Evolutionary conservation across 2,329 filamentous ascomycete species (phyloP).

Genomic region (Talaromyces sp.): DNA sequence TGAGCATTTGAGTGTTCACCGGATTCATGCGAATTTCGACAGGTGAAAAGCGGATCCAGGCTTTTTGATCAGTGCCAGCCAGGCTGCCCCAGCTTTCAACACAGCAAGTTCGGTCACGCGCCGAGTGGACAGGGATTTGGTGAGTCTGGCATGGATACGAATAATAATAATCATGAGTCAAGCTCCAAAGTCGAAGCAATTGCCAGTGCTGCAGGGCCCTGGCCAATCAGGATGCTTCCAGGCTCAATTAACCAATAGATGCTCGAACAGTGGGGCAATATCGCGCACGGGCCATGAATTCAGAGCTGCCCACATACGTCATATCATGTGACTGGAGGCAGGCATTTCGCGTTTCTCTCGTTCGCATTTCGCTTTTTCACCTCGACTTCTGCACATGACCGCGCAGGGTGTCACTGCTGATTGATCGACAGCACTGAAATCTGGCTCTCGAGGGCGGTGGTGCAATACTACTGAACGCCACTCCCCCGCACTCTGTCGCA

Average conservation of each 20-base stretch:
- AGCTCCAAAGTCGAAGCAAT: neutral
- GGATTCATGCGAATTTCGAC: neutral
- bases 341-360: neutral
- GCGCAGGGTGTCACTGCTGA: neutral
- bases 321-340: neutral
- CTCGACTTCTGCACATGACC: neutral
- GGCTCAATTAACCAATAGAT: neutral
- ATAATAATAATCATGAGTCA: too few relatives aligned
- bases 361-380: neutral
- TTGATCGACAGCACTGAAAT: too few relatives aligned
- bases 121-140: too few relatives aligned
- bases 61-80: too few relatives aligned
- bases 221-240: neutral
- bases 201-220: neutral
- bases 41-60: too few relatives aligned
- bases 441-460: neutral
- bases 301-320: neutral
- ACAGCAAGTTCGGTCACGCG: too few relatives aligned
- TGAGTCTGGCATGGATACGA: neutral
- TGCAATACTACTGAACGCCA: neutral
- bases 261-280: neutral
- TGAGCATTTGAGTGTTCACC: neutral
- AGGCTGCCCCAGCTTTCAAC: too few relatives aligned
- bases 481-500: neutral
- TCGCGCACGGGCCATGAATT: neutral